Conservation (phyloP, 2,329 filamentous ascomycete genomes). For the Exutisphaerella laricina region DNA sequence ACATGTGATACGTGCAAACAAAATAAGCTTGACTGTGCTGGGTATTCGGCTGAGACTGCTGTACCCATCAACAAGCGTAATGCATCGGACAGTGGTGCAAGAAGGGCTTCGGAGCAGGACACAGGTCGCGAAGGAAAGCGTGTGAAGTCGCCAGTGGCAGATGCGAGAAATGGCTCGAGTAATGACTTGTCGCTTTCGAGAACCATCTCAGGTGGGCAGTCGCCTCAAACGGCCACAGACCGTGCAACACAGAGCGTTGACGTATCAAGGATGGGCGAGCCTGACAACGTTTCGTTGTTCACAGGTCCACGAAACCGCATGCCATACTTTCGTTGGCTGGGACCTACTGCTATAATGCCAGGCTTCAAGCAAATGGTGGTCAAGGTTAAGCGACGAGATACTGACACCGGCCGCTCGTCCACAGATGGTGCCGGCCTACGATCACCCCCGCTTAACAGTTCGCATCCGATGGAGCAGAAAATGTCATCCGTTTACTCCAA, state of each 20-base stretch:
- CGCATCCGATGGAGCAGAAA: conserved; percentile 15
- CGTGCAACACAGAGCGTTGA: conserved; percentile 7
- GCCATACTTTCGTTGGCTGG: conserved; percentile 87
- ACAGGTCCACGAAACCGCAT: conserved; percentile 54
- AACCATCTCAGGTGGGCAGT: conserved; percentile 11
- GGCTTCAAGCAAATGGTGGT: conserved; percentile 92
- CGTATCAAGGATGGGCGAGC: conserved; percentile 10
- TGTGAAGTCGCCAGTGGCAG: not conserved
- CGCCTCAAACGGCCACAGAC: conserved; percentile 10
- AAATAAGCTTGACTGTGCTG: conserved; percentile 45
- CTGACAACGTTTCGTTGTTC: conserved; percentile 25
- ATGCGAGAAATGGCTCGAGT: conserved; percentile 1
- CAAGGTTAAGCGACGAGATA: conserved; percentile 61
- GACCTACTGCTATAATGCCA: conserved; percentile 82
- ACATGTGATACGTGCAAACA: conserved; percentile 43
- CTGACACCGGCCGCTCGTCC: conserved; percentile 57
- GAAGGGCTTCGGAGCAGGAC: conserved; percentile 1
- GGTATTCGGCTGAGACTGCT: conserved; percentile 39
- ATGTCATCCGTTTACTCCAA: conserved; percentile 20
- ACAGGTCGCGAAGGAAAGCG: conserved; percentile 2
- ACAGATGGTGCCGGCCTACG: conserved; percentile 34
- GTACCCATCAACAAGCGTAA: conserved; percentile 6
- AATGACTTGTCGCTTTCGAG: conserved; percentile 10
- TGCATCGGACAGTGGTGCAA: conserved; percentile 6
- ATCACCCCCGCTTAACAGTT: conserved; percentile 25